Percentiles rank a stretch among this genome's conserved stretches.
These are phyloP conservation scores for Neospora caninum DNA, from an alignment of 169 alveolate genomes.

Conservation along the genomic window DNA sequence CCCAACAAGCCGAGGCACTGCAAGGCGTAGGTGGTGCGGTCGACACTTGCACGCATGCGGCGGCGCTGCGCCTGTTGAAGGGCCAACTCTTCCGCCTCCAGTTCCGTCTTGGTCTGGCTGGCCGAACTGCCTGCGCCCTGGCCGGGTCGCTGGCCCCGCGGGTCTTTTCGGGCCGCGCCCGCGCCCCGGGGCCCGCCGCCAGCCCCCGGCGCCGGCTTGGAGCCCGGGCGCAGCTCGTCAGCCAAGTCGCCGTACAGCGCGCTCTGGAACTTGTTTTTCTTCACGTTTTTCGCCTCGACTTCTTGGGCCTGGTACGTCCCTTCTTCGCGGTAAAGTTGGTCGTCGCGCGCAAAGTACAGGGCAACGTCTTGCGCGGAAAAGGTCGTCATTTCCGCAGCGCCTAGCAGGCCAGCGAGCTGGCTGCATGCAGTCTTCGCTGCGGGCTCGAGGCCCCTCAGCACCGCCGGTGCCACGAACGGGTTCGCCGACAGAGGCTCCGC, in stretches of 20 bases:
- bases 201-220: not conserved
- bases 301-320: constrained; percentile 24
- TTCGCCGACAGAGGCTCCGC: too few relatives aligned
- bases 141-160: not conserved
- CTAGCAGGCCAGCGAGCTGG: not conserved
- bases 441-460: not conserved
- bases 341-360: constrained; percentile 40
- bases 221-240: not conserved
- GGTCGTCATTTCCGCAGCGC: not conserved
- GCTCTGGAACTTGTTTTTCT: constrained; percentile 7
- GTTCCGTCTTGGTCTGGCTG: constrained; percentile 16
- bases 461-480: not conserved
- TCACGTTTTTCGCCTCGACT: constrained; percentile 39
- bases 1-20: not conserved
- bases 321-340: constrained; percentile 11
- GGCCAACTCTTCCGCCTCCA: constrained; percentile 2
- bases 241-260: constrained; percentile 37
- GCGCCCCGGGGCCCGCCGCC: not conserved
- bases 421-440: constrained; percentile 25
- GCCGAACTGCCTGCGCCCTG: not conserved
- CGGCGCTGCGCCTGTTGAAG: constrained; percentile 4
- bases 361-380: constrained; percentile 25
- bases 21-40: not conserved
- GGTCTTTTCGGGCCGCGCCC: constrained; percentile 13
- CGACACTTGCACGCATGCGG: constrained; percentile 1